Percentiles rank a stretch among this genome's conserved stretches.
These are phyloP conservation scores for Aechmea fasciata DNA, from an alignment of 176 grass and related monocot genomes.

Conservation along the genomic window DNA sequence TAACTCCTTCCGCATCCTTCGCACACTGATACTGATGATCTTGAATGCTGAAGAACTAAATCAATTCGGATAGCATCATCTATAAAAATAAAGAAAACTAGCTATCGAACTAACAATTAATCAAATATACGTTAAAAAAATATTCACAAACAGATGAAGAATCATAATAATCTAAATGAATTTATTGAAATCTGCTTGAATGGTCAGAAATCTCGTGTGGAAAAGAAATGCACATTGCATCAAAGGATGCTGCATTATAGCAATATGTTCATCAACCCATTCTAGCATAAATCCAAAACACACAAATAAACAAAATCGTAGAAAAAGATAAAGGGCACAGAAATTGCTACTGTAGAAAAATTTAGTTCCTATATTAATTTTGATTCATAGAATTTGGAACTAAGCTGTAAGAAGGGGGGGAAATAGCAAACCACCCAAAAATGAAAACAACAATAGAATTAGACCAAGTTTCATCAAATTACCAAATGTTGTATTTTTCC, in stretches of 20 bases:
- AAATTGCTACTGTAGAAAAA: neutral
- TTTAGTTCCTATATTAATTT: neutral
- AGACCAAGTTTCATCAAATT: neutral
- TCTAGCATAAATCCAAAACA: neutral
- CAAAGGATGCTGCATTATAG: neutral
- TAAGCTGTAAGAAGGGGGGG: neutral
- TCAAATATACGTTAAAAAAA: neutral
- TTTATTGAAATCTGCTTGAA: neutral
- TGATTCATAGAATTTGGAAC: neutral
- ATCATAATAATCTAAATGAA: neutral
- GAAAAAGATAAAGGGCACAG: neutral
- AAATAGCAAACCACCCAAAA: too few species aligned
- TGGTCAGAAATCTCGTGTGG: constrained; percentile 8
- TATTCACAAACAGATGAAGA: neutral
- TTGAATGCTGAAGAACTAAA: too few species aligned
- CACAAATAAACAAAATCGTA: neutral
- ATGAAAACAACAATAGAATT: neutral
- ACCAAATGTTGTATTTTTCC: neutral
- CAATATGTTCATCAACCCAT: neutral
- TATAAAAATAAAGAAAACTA: too few species aligned
- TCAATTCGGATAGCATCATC: too few species aligned
- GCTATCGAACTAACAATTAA: too few species aligned
- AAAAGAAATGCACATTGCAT: constrained; percentile 3
- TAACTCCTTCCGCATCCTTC: too few species aligned
- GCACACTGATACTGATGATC: too few species aligned